phyloP scores from a whole-genome alignment of 2,329 filamentous ascomycete genomes.

The Alternaria sp. region DNA sequence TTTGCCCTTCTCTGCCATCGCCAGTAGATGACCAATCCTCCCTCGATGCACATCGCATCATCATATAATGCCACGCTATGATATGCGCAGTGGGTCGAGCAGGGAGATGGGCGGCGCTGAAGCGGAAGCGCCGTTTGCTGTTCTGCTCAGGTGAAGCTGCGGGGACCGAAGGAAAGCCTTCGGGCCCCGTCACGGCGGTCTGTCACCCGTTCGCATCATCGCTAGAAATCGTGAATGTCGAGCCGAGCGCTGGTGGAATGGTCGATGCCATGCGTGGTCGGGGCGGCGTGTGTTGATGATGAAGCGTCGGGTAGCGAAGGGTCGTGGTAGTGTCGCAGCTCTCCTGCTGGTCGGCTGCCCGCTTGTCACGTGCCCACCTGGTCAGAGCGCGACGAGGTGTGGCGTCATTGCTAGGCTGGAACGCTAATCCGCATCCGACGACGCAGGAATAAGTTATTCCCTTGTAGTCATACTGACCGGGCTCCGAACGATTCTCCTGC shows the following conservation, averaged over 20 bases:
- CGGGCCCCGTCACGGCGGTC: background rate
- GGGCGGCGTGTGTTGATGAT: slow-evolving; percentile 2
- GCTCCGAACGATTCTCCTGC: slow-evolving; percentile 3
- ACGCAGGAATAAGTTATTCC: slow-evolving; percentile 21
- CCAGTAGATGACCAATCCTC: background rate
- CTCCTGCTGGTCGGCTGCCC: background rate
- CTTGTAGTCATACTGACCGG: slow-evolving; percentile 21
- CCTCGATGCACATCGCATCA: background rate
- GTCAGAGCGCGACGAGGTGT: background rate
- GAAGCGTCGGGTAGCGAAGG: slow-evolving; percentile 1
- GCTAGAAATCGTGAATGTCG: background rate
- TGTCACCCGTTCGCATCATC: slow-evolving; percentile 8
- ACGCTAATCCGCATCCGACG: slow-evolving; percentile 22
- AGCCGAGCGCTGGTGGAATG: background rate
- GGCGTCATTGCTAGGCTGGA: slow-evolving; percentile 11
- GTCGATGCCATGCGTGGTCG: background rate
- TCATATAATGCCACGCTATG: background rate
- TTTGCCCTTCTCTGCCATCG: background rate
- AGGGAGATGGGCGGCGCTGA: background rate
- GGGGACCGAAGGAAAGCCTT: background rate
- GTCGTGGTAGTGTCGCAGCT: background rate
- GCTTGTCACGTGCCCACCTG: slow-evolving; percentile 8
- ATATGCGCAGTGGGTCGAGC: background rate
- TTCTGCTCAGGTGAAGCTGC: background rate
- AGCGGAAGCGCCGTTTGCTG: background rate